These are phyloP conservation scores for Syncephalastrum sp. DNA, from an alignment of 371 early-diverging fungal species.

Conservation along the genomic window DNA sequence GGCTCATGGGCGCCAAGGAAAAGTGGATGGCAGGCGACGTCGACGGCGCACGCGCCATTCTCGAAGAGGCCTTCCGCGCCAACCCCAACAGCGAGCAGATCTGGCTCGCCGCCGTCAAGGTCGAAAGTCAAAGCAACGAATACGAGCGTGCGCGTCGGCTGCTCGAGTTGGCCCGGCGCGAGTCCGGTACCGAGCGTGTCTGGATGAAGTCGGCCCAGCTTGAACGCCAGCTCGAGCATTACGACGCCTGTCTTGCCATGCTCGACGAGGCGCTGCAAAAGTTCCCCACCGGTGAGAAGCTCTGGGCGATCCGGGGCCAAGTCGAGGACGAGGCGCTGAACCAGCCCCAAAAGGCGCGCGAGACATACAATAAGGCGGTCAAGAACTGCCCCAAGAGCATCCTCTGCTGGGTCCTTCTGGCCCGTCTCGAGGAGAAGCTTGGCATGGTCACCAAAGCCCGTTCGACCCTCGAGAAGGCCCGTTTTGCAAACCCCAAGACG, in stretches of 20 bases:
- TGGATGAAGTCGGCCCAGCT: slow-evolving; percentile 96
- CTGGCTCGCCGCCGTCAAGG: slow-evolving; percentile 94
- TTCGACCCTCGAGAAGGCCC: slow-evolving; percentile 83
- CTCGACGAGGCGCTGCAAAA: slow-evolving; percentile 66
- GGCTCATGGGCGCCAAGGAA: slow-evolving; percentile 97
- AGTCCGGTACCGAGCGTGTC: slow-evolving; percentile 73
- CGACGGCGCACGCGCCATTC: slow-evolving; percentile 80
- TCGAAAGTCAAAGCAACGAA: slow-evolving; percentile 88
- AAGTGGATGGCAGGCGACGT: slow-evolving; percentile 90
- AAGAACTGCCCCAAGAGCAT: slow-evolving; percentile 78
- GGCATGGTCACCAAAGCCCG: slow-evolving; percentile 80
- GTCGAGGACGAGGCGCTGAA: slow-evolving; percentile 54
- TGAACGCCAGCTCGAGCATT: slow-evolving; percentile 76
- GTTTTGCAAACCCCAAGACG: slow-evolving; percentile 79
- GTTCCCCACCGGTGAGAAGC: slow-evolving; percentile 81
- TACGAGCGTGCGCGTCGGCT: slow-evolving; percentile 78
- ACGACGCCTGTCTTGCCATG: slow-evolving; percentile 67
- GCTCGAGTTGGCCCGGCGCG: slow-evolving; percentile 74
- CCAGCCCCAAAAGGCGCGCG: slow-evolving; percentile 70
- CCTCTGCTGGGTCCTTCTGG: slow-evolving; percentile 79
- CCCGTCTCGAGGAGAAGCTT: slow-evolving; percentile 77
- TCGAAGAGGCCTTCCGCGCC: slow-evolving; percentile 86
- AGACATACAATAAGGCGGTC: slow-evolving; percentile 74
- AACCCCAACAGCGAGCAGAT: slow-evolving; percentile 93
- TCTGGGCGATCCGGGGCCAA: slow-evolving; percentile 94